Base-by-base conservation (phyloP, 805 yeast genomes). In the Monosporozyma siamensis region DNA sequence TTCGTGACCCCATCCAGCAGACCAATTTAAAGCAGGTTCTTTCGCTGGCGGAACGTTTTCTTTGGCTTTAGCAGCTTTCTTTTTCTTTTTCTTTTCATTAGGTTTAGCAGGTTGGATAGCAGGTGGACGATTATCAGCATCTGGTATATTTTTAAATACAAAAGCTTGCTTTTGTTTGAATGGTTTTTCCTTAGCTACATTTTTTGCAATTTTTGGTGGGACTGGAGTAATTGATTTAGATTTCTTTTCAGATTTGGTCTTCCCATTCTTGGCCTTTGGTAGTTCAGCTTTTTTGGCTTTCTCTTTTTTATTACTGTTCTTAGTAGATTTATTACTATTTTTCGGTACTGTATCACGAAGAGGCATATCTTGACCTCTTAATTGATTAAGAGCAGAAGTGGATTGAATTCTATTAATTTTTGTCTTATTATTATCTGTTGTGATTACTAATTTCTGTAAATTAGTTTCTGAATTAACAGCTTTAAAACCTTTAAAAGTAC, bases 401-500 rank as follows among this genome's bases (percentile, higher is more conserved):
- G 35, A 32, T 18, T 18, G 35, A 32, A 32, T 20, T 31, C 22
- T 17, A 14, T 12, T 32, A 27, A 11, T 6, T 18, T 38, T 27
- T 4, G 9, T n/a, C 10, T 37, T 25, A 8, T 29, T 29, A 3
- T n/a, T n/a, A n/a, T n/a, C n/a, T 32, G 18, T 10, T 29, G 31
- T 29, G 4, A 14, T 29, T 32, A n/a, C 14, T 11, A 32, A 18
- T 11, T 10, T 20, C 10, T 34, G 30, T 21, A 36, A 27, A 32
- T 39, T 41, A 8, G 37, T 23, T 6, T 37, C 44, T 25, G 36
- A 30, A 22, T 31, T 32, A 18, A 41, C 38, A 14, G 62, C 56
- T 50, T 51, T 51, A 43, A 58, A 45, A 47, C 62, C 66, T 39
- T 59, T 61, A 47, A 67, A 67, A 15, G 65, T 59, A 44, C 58